Evolutionary conservation across 108 stramenopile genomes (phyloP).

Genomic region (Mediolabrus comicus): DNA sequence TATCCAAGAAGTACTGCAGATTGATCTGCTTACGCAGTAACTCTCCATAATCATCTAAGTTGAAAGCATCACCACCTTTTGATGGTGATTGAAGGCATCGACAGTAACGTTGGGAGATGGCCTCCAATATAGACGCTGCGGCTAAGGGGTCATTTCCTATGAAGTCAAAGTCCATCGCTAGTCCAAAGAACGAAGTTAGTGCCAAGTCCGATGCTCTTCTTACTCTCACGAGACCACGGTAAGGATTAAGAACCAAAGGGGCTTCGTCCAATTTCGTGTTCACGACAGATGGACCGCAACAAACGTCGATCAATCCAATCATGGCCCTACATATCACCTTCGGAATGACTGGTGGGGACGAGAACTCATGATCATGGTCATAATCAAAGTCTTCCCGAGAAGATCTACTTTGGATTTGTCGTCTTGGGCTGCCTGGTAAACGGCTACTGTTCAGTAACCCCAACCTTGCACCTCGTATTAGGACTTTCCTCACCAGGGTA

Average conservation of each 20-base stretch:
- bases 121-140: slow-evolving; percentile 45
- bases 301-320: slow-evolving; percentile 54
- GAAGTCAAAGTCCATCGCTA: slow-evolving; percentile 81
- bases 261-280: slow-evolving; percentile 5
- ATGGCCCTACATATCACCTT: slow-evolving; percentile 44
- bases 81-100: not conserved
- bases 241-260: slow-evolving; percentile 39
- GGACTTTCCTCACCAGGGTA: slow-evolving; percentile 54
- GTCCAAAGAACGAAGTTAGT: slow-evolving; percentile 69
- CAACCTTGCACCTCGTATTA: slow-evolving; percentile 67
- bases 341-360: slow-evolving; percentile 54
- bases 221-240: slow-evolving; percentile 35
- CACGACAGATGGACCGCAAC: slow-evolving; percentile 55
- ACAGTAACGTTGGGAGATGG: slow-evolving; percentile 54
- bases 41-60: slow-evolving; percentile 32
- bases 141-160: slow-evolving; percentile 64
- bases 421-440: not conserved
- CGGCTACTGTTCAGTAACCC: slow-evolving; percentile 9
- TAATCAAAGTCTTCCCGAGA: slow-evolving; percentile 36
- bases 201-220: slow-evolving; percentile 78
- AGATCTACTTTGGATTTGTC: not conserved
- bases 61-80: not conserved
- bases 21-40: slow-evolving; percentile 78
- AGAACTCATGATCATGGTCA: slow-evolving; percentile 43
- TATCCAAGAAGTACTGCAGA: slow-evolving; percentile 83